phyloP scores from a whole-genome alignment of 768 basidiomycete species.

The Coprinopsis sp. region DNA sequence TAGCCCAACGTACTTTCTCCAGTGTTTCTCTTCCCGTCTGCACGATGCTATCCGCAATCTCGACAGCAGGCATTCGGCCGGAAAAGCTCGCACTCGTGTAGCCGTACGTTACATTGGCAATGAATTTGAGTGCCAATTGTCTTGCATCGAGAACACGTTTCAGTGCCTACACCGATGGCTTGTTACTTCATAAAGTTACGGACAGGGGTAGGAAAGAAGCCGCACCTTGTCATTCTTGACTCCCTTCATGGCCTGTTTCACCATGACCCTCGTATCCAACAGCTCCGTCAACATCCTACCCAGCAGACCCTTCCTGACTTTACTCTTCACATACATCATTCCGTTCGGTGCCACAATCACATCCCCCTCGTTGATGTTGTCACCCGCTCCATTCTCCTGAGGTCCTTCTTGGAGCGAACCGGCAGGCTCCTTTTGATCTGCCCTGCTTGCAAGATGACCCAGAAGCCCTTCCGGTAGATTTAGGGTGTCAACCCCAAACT shows the following conservation, averaged over 20 bases:
- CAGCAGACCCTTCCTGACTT: conserved; percentile 79
- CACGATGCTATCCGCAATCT: conserved; percentile 97
- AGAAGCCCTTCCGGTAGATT: conserved; percentile 64
- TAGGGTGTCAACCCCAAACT: conserved; percentile 80
- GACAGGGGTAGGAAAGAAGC: conserved; percentile 1
- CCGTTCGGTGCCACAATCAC: conserved; percentile 98
- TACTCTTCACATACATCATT: conserved; percentile 85
- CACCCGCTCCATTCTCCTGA: no score
- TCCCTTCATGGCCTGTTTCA: conserved; percentile 93
- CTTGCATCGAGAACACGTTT: conserved; percentile 79
- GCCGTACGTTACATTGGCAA: conserved; percentile 92
- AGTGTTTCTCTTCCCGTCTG: conserved; percentile 94
- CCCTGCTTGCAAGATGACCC: conserved; percentile 63
- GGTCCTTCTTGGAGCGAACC: no score
- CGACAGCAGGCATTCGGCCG: conserved; percentile 96
- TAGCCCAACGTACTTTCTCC: conserved; percentile 61
- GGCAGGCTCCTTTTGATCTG: neutral
- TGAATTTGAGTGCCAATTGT: conserved; percentile 90
- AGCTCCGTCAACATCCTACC: conserved; percentile 91
- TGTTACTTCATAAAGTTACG: conserved; percentile 2
- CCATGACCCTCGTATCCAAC: conserved; percentile 94
- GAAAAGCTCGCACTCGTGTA: conserved; percentile 94
- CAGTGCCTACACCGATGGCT: conserved; percentile 50
- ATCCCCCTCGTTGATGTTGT: no score
- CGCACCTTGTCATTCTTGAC: conserved; percentile 69